Base-by-base conservation (phyloP, 129 eudicot genomes). In the Ambrosia artemisiifolia region DNA sequence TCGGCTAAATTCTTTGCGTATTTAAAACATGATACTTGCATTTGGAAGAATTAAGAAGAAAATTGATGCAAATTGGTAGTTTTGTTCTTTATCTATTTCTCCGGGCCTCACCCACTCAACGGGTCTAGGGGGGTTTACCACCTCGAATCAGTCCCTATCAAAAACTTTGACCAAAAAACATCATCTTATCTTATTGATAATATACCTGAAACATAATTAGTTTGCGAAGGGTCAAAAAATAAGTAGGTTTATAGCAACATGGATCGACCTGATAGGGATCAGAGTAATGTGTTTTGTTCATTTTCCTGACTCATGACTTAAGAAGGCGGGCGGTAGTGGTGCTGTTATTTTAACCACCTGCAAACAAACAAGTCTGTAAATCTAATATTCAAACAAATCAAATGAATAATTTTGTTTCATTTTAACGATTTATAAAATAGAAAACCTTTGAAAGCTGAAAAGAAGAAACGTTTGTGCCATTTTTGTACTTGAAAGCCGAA, bases 271-370 rank as follows among this genome's bases (percentile, higher is more conserved):
- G 40, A 71, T 24, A 56, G 6, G 53, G 38, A n/a, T 7, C 10
- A 38, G 28, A 56, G 56, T 67, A 42, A 14, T 28, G 35, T 9
- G 43, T 14, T 69, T n/a, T 42, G 57, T 72, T 47, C 32, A 59
- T 63, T 63, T 64, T 63, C 43, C 46, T 19, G 69, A 68, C 56
- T 70, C 40, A 1, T 70, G 66, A 38, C 66, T 40, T 63, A 42
- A 32, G 61, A 78, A 71, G 51, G 55, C 42, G 2, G 73, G 73
- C 8, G 82, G 82, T 33, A 71, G 56, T 6, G 73, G 36, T 32
- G 82, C 82, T 33, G 67, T 71, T 63, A 78, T 71, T 46, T 63
- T 43, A 42, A 56, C 47, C 77, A 78, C 51, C 82, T 78, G 77
- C 73, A 62, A 63, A 9, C 19, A 50, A 70, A 18, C 11, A 33